These are phyloP conservation scores for Trichoderma sp. DNA, from an alignment of 2,329 filamentous ascomycete species.

Conservation along the genomic window DNA sequence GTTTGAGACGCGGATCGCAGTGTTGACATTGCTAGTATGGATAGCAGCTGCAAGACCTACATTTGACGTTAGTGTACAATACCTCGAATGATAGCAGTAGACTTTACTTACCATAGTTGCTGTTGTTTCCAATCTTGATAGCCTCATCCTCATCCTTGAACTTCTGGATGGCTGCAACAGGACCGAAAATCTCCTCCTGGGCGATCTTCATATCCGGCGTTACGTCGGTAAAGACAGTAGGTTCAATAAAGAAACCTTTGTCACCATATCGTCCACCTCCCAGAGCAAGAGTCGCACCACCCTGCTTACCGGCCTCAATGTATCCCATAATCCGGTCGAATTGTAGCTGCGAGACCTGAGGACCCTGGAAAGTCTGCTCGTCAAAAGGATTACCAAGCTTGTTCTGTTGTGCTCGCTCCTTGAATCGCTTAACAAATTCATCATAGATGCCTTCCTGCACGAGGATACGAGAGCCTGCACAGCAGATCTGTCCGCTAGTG, in stretches of 20 bases:
- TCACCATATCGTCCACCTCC: slow-evolving; percentile 54
- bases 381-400: slow-evolving; percentile 27
- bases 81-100: no score
- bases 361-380: slow-evolving; percentile 26
- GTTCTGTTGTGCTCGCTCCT: slow-evolving; percentile 44
- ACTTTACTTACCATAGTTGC: slow-evolving; percentile 36
- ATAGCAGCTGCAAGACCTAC: slow-evolving; percentile 31
- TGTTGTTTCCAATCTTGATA: slow-evolving; percentile 52
- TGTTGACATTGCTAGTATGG: slow-evolving; percentile 32
- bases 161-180: slow-evolving; percentile 43
- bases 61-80: no score
- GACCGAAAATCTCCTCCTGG: slow-evolving; percentile 33
- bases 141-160: slow-evolving; percentile 55
- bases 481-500: slow-evolving; percentile 64
- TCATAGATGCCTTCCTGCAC: slow-evolving; percentile 39
- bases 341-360: slow-evolving; percentile 69
- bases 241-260: slow-evolving; percentile 69
- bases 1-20: slow-evolving; percentile 46
- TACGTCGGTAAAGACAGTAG: slow-evolving; percentile 65
- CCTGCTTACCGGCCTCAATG: slow-evolving; percentile 67
- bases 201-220: slow-evolving; percentile 25
- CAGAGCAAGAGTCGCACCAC: slow-evolving; percentile 67
- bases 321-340: slow-evolving; percentile 24
- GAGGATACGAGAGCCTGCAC: slow-evolving; percentile 46
- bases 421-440: slow-evolving; percentile 33